Evolutionary conservation across 1,139 yeast genomes (phyloP).

Genomic region (Dujonia santamariae): DNA sequence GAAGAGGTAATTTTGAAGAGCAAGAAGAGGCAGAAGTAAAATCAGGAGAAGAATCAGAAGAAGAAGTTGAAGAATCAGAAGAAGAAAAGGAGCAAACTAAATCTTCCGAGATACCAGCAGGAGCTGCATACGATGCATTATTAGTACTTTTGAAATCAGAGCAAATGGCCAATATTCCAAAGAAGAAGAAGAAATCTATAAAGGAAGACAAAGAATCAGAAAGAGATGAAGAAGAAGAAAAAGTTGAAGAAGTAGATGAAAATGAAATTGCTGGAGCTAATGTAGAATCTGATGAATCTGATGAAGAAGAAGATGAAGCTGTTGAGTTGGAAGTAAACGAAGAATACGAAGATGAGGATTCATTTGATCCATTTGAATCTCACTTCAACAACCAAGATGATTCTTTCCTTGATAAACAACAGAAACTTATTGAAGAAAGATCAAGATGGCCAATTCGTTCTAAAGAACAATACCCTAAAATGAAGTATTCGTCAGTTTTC

Average conservation of each 20-base stretch:
- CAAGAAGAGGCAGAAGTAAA: conserved; percentile 12
- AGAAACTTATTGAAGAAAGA: conserved; percentile 15
- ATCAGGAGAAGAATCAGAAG: conserved; percentile 15
- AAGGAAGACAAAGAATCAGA: conserved; percentile 8
- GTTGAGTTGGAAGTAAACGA: conserved; percentile 29
- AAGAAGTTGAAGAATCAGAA: conserved; percentile 14
- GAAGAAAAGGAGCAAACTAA: conserved; percentile 7
- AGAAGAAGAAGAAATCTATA: conserved; percentile 7
- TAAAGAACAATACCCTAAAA: conserved; percentile 15
- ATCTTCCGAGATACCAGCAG: conserved; percentile 13
- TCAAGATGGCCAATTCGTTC: conserved; percentile 26
- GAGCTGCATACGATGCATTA: conserved; percentile 71
- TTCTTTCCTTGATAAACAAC: conserved; percentile 37
- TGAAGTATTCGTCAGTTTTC: conserved; percentile 21
- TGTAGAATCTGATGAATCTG: conserved; percentile 19
- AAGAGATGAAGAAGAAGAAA: conserved; percentile 18
- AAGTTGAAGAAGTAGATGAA: conserved; percentile 19
- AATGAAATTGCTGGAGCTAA: conserved; percentile 21
- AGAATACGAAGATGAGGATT: conserved; percentile 23
- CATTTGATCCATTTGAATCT: conserved; percentile 62
- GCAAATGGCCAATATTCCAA: conserved; percentile 16
- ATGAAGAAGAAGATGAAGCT: conserved; percentile 24
- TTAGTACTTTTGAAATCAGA: conserved; percentile 65
- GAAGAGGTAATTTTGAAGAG: conserved; percentile 22
- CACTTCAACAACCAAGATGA: conserved; percentile 64